These are phyloP conservation scores for Magnusiomyces clavatus DNA, from an alignment of 1,139 yeast species.

Conservation along the genomic window DNA sequence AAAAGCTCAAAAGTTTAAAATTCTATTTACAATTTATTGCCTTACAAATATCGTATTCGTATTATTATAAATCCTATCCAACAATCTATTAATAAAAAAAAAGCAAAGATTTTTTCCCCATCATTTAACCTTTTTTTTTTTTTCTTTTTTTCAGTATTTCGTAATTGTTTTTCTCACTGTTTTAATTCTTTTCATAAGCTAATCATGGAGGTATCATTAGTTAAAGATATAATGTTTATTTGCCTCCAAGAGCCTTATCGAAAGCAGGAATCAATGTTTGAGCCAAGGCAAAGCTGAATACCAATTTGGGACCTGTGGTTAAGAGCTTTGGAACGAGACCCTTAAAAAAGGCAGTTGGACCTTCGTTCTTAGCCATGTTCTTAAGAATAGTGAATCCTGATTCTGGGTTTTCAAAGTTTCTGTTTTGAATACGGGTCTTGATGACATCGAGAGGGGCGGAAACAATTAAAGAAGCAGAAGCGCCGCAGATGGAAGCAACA, in stretches of 20 bases:
- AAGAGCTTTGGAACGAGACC: constrained; percentile 93
- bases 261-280: constrained; percentile 95
- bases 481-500: constrained; percentile 94
- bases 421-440: constrained; percentile 96
- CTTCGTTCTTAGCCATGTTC: constrained; percentile 85
- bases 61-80: no score
- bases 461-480: constrained; percentile 92
- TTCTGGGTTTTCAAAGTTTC: constrained; percentile 92
- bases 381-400: constrained; percentile 86
- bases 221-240: background rate
- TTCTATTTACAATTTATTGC: no score
- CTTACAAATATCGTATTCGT: no score
- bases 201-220: no score
- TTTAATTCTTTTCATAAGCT: no score
- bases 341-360: constrained; percentile 80
- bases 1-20: no score
- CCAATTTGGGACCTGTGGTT: constrained; percentile 97
- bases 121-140: no score
- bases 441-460: constrained; percentile 98
- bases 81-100: no score
- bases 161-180: no score
- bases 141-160: no score
- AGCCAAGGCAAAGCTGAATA: constrained; percentile 92
- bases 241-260: constrained; percentile 44
- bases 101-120: constrained; percentile 26